phyloP scores from a whole-genome alignment of 2,329 filamentous ascomycete genomes.

The Bipolaris victoriae region DNA sequence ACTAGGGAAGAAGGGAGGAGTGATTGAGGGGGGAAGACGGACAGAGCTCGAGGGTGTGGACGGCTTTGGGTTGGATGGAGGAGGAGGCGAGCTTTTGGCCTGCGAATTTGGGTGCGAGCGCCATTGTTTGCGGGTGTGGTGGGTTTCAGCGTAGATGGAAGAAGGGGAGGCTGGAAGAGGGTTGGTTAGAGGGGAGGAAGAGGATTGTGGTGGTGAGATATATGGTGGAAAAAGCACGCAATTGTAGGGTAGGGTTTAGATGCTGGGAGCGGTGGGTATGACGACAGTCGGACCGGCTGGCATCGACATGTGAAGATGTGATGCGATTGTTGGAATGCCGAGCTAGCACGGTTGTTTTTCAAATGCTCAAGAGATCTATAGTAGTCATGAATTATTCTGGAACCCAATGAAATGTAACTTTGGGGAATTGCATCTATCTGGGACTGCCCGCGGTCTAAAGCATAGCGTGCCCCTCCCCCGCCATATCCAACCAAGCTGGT shows the following conservation, averaged over 20 bases:
- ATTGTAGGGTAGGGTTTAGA: conserved; percentile 27
- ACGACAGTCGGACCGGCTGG: conserved; percentile 27
- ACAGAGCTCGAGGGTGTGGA: conserved; percentile 63
- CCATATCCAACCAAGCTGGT: conserved; percentile 19
- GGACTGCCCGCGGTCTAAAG: background rate
- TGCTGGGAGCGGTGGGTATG: conserved; percentile 22
- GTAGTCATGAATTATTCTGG: background rate
- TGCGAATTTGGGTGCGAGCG: conserved; percentile 77
- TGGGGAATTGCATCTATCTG: background rate
- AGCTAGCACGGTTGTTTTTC: no score
- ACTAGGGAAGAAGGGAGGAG: background rate
- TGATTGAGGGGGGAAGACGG: conserved; percentile 19
- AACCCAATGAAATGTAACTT: background rate
- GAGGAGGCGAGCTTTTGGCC: conserved; percentile 69
- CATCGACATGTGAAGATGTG: conserved; percentile 1
- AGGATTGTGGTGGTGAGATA: background rate
- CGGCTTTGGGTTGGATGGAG: conserved; percentile 50
- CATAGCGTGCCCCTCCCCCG: conserved; percentile 19
- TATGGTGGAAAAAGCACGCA: conserved; percentile 25
- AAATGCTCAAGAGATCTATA: background rate
- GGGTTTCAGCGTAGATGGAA: background rate
- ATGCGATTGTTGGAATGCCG: background rate
- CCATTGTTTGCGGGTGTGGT: conserved; percentile 58
- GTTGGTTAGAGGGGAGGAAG: background rate
- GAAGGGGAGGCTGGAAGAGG: background rate